phyloP scores from a whole-genome alignment of 257 asterid species.

The Solanum virginianum region DNA sequence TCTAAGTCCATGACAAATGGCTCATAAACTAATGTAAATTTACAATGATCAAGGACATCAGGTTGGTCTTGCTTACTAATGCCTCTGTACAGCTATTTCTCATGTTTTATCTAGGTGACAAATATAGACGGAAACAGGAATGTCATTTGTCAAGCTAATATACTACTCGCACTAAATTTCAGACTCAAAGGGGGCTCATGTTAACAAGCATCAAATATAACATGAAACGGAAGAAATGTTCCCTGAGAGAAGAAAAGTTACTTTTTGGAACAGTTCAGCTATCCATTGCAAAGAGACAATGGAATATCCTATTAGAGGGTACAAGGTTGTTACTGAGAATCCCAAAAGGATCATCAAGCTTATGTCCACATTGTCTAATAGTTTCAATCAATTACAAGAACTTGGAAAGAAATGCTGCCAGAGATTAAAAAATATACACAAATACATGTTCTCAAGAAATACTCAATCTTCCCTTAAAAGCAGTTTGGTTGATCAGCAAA shows the following conservation, averaged over 20 bases:
- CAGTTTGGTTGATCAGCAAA: not conserved
- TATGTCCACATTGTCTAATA: not conserved
- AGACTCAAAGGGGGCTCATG: not conserved
- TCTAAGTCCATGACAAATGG: not conserved
- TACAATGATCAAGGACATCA: not conserved
- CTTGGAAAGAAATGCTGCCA: not conserved
- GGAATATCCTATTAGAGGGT: not conserved
- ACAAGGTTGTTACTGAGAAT: not conserved
- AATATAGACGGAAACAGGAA: not conserved
- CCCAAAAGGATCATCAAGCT: not conserved
- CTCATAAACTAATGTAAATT: not conserved
- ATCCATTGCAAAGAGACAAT: not conserved
- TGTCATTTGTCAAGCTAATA: not conserved
- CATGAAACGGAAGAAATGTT: not conserved
- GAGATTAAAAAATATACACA: not conserved
- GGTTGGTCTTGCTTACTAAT: not conserved
- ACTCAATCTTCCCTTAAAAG: not conserved
- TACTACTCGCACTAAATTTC: not conserved
- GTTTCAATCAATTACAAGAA: not conserved
- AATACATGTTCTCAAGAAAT: not conserved
- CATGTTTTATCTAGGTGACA: not conserved
- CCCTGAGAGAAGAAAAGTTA: not conserved
- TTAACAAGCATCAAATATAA: not conserved
- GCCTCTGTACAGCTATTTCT: not conserved
- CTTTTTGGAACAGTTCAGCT: not conserved